Conservation (phyloP, 1,284 basidiomycete genomes). For the Heterobasidion occidentale region DNA sequence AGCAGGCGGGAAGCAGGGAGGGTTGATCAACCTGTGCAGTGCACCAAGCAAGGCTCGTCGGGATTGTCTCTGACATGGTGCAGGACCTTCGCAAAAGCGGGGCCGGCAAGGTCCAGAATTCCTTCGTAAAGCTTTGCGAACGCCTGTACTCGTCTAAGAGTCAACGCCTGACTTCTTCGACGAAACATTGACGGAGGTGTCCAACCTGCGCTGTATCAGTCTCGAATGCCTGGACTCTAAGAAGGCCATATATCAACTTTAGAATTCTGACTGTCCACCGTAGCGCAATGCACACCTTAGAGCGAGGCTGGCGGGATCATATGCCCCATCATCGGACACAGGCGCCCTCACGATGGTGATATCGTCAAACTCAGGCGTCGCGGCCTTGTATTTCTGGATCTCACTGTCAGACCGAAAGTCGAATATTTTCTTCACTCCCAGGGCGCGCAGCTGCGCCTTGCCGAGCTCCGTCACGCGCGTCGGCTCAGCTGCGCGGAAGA, state of each 20-base stretch:
- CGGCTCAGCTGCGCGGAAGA: slow-evolving; percentile 35
- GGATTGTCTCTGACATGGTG: slow-evolving; percentile 30
- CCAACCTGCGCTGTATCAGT: background rate
- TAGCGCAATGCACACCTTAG: slow-evolving; percentile 11
- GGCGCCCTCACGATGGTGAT: slow-evolving; percentile 23
- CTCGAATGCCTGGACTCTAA: background rate
- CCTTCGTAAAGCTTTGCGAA: slow-evolving; percentile 26
- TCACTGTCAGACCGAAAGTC: slow-evolving; percentile 33
- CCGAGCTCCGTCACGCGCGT: slow-evolving; percentile 28
- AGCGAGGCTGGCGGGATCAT: slow-evolving; percentile 23
- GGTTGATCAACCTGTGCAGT: slow-evolving; percentile 32
- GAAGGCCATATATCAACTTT: background rate
- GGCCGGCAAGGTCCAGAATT: slow-evolving; percentile 24
- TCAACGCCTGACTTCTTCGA: background rate
- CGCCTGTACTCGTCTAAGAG: slow-evolving; percentile 16
- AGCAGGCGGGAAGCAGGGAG: slow-evolving; percentile 2
- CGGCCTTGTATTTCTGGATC: slow-evolving; percentile 24
- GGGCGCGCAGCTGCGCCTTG: slow-evolving; percentile 23
- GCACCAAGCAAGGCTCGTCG: slow-evolving; percentile 30
- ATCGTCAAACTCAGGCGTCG: slow-evolving; percentile 21
- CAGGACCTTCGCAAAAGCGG: slow-evolving; percentile 26
- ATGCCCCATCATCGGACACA: slow-evolving; percentile 19
- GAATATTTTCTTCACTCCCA: slow-evolving; percentile 31
- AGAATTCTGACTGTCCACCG: too few species aligned
- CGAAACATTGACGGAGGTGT: background rate